Evolutionary conservation across 257 asterid genomes (phyloP).

Genomic region (Cynanchum wilfordii): DNA sequence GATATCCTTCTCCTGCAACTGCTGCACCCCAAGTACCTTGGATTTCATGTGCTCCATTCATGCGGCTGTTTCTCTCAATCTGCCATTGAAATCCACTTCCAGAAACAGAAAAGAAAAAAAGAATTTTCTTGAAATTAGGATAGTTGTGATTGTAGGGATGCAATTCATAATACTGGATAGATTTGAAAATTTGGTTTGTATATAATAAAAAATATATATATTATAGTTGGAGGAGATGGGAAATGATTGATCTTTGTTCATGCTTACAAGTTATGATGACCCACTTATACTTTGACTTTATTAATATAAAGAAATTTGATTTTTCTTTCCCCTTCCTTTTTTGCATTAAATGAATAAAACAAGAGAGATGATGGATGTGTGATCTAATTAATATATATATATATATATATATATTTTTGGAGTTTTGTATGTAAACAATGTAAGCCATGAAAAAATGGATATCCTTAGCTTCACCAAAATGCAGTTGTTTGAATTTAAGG

Average conservation of each 20-base stretch:
- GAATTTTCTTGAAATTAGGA: not conserved
- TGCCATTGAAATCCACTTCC: slow-evolving; percentile 24
- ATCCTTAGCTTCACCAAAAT: not conserved
- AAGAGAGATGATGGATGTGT: no score
- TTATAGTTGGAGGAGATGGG: slow-evolving; percentile 1
- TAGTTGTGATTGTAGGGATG: not conserved
- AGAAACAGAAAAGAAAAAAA: not conserved
- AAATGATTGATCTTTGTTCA: not conserved
- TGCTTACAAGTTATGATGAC: not conserved
- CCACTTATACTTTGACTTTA: not conserved
- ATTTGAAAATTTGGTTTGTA: slow-evolving; percentile 4
- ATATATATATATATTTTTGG: not conserved
- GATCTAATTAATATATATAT: no score
- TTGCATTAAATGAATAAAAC: no score
- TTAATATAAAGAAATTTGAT: not conserved
- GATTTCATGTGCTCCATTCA: slow-evolving; percentile 24
- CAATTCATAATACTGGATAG: slow-evolving; percentile 7
- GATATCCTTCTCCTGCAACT: slow-evolving; percentile 21
- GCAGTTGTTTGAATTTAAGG: not conserved
- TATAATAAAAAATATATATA: not conserved
- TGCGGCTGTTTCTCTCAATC: slow-evolving; percentile 35
- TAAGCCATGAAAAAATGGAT: not conserved
- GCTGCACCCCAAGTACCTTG: slow-evolving; percentile 22
- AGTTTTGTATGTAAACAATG: not conserved
- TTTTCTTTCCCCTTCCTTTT: not conserved